Conservation (phyloP, 306 rosid species). For the Carpinus viminea region DNA sequence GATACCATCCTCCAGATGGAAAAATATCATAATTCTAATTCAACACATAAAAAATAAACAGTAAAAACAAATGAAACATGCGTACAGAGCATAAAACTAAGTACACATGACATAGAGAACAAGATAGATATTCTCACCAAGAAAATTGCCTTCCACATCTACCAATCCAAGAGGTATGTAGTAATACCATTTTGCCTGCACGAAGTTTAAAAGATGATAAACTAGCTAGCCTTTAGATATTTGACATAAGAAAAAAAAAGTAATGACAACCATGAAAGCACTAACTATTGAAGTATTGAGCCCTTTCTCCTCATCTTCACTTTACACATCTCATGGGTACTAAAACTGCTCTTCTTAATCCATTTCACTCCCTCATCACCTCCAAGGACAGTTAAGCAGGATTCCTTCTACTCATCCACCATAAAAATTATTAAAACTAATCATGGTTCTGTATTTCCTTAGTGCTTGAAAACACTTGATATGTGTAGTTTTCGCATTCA, state of each 20-base stretch:
- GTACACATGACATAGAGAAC: neutral
- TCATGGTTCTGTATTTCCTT: neutral
- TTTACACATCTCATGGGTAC: constrained; percentile 1
- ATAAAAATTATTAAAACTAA: neutral
- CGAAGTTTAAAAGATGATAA: constrained; percentile 15
- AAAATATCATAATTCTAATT: neutral
- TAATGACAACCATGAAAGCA: neutral
- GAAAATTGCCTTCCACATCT: constrained; percentile 95
- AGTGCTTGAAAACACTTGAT: neutral
- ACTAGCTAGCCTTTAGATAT: constrained; percentile 11
- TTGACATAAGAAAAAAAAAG: neutral
- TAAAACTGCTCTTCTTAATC: neutral
- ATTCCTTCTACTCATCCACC: neutral
- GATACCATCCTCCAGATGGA: neutral
- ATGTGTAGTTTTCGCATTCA: neutral
- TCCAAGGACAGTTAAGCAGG: neutral
- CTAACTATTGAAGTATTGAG: constrained; percentile 7
- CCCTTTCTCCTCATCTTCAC: neutral
- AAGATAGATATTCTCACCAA: constrained; percentile 51
- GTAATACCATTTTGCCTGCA: constrained; percentile 89
- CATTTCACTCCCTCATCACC: neutral
- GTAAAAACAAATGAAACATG: constrained; percentile 4
- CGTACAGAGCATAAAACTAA: neutral
- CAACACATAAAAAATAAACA: neutral
- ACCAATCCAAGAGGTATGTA: constrained; percentile 79